phyloP scores from a whole-genome alignment of 1,139 yeast species.

The Lodderomyces elongisporus region DNA sequence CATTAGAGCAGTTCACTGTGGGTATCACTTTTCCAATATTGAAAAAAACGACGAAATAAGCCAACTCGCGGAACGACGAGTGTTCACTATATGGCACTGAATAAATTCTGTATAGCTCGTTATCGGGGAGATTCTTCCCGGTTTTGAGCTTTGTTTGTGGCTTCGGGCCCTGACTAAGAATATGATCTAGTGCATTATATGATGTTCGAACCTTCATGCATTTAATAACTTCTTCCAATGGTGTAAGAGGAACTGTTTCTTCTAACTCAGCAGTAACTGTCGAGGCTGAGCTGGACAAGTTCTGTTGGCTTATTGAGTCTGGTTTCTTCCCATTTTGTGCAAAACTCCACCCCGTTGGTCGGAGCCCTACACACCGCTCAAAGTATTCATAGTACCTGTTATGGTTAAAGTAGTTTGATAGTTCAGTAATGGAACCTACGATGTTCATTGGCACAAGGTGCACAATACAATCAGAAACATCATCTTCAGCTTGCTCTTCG shows the following conservation, averaged over 20 bases:
- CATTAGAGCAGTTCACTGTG: slow-evolving; percentile 62
- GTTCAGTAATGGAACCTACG: slow-evolving; percentile 31
- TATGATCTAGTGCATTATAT: slow-evolving; percentile 24
- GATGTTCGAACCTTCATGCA: slow-evolving; percentile 18
- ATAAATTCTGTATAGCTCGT: slow-evolving; percentile 41
- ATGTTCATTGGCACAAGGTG: slow-evolving; percentile 66
- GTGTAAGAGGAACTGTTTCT: slow-evolving; percentile 7
- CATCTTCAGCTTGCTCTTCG: too few relatives aligned
- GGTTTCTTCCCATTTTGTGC: slow-evolving; percentile 9
- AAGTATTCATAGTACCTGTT: slow-evolving; percentile 42
- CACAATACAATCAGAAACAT: slow-evolving; percentile 50
- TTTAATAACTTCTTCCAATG: slow-evolving; percentile 13
- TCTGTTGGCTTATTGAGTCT: slow-evolving; percentile 1
- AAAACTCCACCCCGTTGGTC: slow-evolving; percentile 90
- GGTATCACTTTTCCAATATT: slow-evolving; percentile 58
- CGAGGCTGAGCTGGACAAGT: too few relatives aligned
- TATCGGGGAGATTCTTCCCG: slow-evolving; percentile 18
- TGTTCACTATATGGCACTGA: slow-evolving; percentile 90
- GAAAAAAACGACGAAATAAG: slow-evolving; percentile 54
- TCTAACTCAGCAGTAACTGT: neutral
- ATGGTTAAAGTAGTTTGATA: slow-evolving; percentile 47
- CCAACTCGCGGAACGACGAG: slow-evolving; percentile 78
- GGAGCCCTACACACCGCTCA: slow-evolving; percentile 57
- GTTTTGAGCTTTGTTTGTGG: slow-evolving; percentile 9
- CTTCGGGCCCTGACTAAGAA: slow-evolving; percentile 29